Percentiles rank a stretch among this genome's conserved stretches.
Evolutionary conservation across 2,329 filamentous ascomycete genomes (phyloP).

Genomic region (Akanthomyces lecanii): DNA sequence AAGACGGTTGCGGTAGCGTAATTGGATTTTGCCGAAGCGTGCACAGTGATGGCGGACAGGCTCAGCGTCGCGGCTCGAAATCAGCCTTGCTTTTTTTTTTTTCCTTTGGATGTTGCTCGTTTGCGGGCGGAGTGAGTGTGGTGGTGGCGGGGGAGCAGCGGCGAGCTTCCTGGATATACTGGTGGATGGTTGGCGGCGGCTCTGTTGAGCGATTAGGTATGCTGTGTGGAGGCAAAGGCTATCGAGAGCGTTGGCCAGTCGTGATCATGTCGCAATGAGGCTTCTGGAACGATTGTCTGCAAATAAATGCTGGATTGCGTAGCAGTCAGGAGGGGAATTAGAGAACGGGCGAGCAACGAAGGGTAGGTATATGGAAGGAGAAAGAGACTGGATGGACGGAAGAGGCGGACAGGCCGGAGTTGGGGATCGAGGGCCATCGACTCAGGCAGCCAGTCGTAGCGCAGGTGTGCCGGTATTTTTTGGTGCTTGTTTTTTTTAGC

Average conservation of each 20-base stretch:
- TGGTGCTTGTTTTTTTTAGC: no score
- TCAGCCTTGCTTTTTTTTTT: background rate
- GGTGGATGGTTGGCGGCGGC: background rate
- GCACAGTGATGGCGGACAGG: background rate
- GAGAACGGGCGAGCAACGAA: background rate
- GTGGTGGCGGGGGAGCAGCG: background rate
- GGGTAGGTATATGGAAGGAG: background rate
- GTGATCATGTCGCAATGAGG: background rate
- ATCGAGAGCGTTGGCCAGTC: background rate
- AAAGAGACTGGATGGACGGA: background rate
- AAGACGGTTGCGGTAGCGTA: background rate
- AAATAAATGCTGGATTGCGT: background rate
- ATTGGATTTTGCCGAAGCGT: background rate
- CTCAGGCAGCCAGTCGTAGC: background rate
- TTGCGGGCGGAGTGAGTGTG: background rate
- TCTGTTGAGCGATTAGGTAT: background rate
- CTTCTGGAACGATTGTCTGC: background rate
- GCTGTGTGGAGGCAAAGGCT: background rate
- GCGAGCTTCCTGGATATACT: background rate
- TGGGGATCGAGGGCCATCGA: background rate
- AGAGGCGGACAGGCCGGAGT: constrained; percentile 2
- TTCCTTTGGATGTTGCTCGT: background rate
- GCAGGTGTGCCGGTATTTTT: background rate
- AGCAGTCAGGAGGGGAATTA: background rate
- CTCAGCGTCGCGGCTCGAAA: no score